These are phyloP conservation scores for Zymoseptoria passerinii DNA, from an alignment of 2,329 filamentous ascomycete species.

Conservation along the genomic window DNA sequence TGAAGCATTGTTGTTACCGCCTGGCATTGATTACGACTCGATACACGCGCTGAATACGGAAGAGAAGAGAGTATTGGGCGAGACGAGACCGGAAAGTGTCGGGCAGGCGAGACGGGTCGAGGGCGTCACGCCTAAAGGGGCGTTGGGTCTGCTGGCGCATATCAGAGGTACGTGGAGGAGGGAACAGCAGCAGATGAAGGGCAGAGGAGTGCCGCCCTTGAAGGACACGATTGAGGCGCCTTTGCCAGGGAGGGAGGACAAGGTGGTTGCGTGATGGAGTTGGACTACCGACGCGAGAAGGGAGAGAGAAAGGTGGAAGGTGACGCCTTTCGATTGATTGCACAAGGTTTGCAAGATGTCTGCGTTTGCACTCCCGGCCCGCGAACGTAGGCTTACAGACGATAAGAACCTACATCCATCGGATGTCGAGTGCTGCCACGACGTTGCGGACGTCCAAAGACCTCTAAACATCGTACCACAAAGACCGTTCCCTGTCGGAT, in stretches of 20 bases:
- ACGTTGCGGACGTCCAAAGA: too few species aligned
- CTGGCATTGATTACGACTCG: constrained; percentile 65
- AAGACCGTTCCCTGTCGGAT: too few species aligned
- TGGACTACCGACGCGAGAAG: too few species aligned
- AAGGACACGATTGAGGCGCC: constrained; percentile 22
- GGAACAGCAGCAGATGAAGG: constrained; percentile 24
- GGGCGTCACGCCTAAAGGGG: constrained; percentile 52
- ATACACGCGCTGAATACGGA: constrained; percentile 70
- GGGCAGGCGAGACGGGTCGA: constrained; percentile 85
- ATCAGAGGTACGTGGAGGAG: constrained; percentile 43
- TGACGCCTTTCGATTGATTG: too few species aligned
- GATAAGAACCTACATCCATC: too few species aligned
- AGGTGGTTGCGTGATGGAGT: constrained; percentile 19
- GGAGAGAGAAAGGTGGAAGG: too few species aligned
- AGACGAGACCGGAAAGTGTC: constrained; percentile 70
- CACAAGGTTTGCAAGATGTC: too few species aligned
- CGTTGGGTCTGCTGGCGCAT: constrained; percentile 51
- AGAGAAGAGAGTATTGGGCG: constrained; percentile 63
- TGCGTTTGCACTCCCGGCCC: too few species aligned
- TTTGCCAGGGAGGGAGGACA: constrained; percentile 17
- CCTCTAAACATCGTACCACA: too few species aligned
- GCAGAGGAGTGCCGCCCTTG: constrained; percentile 1
- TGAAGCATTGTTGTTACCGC: constrained; percentile 63
- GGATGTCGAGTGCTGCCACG: too few species aligned
- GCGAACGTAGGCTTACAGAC: too few species aligned